These are phyloP conservation scores for Candida vaughaniae DNA, from an alignment of 805 yeast species.

Conservation along the genomic window DNA sequence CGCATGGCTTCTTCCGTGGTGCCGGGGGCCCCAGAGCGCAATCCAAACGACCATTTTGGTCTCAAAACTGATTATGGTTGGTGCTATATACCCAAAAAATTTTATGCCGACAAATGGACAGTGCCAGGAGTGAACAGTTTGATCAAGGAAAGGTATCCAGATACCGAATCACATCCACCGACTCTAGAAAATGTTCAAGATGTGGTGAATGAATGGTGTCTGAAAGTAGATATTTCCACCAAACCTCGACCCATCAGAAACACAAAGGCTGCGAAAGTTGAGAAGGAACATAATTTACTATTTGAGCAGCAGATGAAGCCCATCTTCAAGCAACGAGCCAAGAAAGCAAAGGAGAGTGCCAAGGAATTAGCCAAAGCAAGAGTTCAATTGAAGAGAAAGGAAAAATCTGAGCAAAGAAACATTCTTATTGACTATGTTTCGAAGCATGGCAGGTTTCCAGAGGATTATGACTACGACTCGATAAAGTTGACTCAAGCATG, in stretches of 20 bases:
- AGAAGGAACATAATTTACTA: slow-evolving; percentile 3
- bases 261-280: slow-evolving; percentile 3
- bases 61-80: slow-evolving; percentile 22
- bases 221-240: not conserved
- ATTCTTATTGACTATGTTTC: slow-evolving; percentile 9
- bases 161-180: slow-evolving; percentile 7
- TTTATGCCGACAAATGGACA: slow-evolving; percentile 20
- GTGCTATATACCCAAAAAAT: slow-evolving; percentile 17
- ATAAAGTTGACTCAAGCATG: slow-evolving; percentile 33
- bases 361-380: slow-evolving; percentile 5
- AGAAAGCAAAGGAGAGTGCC: slow-evolving; percentile 8
- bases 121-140: slow-evolving; percentile 10
- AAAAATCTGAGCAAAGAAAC: not conserved
- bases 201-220: slow-evolving; percentile 18
- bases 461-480: slow-evolving; percentile 7
- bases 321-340: not conserved
- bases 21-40: too few relatives aligned
- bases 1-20: too few relatives aligned
- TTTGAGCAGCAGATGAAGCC: slow-evolving; percentile 9
- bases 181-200: slow-evolving; percentile 11
- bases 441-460: slow-evolving; percentile 13
- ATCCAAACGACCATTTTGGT: slow-evolving; percentile 12
- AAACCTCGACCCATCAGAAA: slow-evolving; percentile 10
- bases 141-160: slow-evolving; percentile 14
- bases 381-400: slow-evolving; percentile 8